phyloP scores from a whole-genome alignment of 352 stramenopile genomes.

The Phytophthora macrochlamydospora region DNA sequence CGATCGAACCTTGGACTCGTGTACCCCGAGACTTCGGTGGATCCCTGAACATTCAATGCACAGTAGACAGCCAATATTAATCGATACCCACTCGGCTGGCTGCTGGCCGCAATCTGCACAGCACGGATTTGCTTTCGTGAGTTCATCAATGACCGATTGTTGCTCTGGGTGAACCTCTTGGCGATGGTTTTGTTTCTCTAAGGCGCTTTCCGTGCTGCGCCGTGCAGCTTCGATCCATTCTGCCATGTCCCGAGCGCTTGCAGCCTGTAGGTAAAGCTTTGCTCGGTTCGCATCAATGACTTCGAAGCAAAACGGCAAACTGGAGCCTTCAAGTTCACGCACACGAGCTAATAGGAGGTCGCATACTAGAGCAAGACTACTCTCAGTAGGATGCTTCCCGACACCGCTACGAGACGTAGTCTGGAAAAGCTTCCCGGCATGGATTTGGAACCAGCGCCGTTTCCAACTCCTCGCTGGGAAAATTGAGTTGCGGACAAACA shows the following conservation, averaged over 20 bases:
- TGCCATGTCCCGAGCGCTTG: conserved; percentile 71
- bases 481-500: conserved; percentile 85
- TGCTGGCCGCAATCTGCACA: conserved; percentile 80
- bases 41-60: conserved; percentile 98
- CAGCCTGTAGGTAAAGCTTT: conserved; percentile 79
- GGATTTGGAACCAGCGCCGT: conserved; percentile 88
- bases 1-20: conserved; percentile 97
- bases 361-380: conserved; percentile 78
- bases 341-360: conserved; percentile 85
- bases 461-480: conserved; percentile 88
- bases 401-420: conserved; percentile 42
- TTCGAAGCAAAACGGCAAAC: conserved; percentile 80
- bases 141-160: conserved; percentile 65
- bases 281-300: conserved; percentile 83
- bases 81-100: conserved; percentile 94
- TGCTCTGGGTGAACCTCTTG: conserved; percentile 85
- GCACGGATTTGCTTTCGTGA: conserved; percentile 56
- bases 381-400: conserved; percentile 61
- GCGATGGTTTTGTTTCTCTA: conserved; percentile 85
- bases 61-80: conserved; percentile 96
- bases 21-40: conserved; percentile 95
- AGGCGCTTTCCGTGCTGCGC: conserved; percentile 79
- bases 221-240: conserved; percentile 86
- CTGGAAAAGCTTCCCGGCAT: conserved; percentile 85
- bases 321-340: conserved; percentile 54